Conservation (phyloP, 106 monocot genomes). For the Chionographis japonica region DNA sequence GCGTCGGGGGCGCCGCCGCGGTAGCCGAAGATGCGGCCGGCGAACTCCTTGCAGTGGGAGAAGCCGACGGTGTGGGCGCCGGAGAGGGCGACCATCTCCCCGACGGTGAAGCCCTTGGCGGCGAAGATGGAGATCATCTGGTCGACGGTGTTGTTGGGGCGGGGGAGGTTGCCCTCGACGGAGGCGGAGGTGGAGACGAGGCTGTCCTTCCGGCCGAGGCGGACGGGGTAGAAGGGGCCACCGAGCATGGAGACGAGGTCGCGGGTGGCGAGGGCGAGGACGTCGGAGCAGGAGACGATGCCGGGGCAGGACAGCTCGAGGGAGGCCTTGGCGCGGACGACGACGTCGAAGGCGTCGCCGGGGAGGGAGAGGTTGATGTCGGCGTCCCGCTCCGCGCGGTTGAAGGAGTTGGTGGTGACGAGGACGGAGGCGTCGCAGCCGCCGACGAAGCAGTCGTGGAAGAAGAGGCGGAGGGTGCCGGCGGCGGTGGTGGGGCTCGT, state of each 20-base stretch:
- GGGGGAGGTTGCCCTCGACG: constrained; percentile 34
- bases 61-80: constrained; percentile 87
- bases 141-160: constrained; percentile 38
- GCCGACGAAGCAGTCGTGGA: constrained; percentile 76
- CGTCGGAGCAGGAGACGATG: constrained; percentile 65
- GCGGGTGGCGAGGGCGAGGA: constrained; percentile 55
- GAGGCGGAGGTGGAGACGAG: constrained; percentile 25
- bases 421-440: constrained; percentile 74
- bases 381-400: constrained; percentile 39
- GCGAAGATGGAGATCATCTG: constrained; percentile 35
- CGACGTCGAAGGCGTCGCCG: constrained; percentile 63
- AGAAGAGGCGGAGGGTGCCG: constrained; percentile 62
- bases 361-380: constrained; percentile 68
- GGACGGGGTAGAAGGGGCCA: constrained; percentile 52
- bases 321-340: constrained; percentile 57
- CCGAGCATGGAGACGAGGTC: constrained; percentile 67
- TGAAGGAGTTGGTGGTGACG: constrained; percentile 38
- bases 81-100: constrained; percentile 57
- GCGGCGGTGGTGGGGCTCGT: constrained; percentile 47
- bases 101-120: constrained; percentile 34
- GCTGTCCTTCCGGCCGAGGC: constrained; percentile 61
- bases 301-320: constrained; percentile 63
- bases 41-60: constrained; percentile 77
- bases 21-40: constrained; percentile 29
- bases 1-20: constrained; percentile 9